Percentiles rank a stretch among this genome's conserved stretches.
Evolutionary conservation across 352 stramenopile species (phyloP).

Genomic region (Globisporangium canariense): DNA sequence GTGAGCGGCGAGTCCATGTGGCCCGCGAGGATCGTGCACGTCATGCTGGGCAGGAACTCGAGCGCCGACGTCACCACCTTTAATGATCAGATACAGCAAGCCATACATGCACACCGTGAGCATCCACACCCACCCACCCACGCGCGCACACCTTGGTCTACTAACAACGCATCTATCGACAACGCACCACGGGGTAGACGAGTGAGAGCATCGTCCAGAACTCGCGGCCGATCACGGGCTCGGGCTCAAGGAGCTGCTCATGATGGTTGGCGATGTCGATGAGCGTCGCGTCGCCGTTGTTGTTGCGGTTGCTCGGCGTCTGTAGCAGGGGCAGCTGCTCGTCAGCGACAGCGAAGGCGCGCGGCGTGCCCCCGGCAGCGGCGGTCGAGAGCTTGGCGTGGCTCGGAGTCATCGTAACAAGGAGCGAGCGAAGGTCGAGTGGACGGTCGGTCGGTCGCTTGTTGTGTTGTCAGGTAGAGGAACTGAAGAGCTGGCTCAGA

Average conservation of each 20-base stretch:
- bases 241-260: conserved; percentile 24
- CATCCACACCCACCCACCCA: not conserved
- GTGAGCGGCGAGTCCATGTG: conserved; percentile 56
- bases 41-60: conserved; percentile 51
- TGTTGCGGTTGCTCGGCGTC: not conserved
- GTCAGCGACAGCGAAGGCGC: not conserved
- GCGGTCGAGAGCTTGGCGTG: not conserved
- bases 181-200: conserved; percentile 25
- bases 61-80: conserved; percentile 34
- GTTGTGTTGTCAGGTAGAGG: not conserved
- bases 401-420: not conserved
- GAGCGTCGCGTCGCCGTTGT: conserved; percentile 11
- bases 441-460: too few relatives aligned
- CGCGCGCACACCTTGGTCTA: too few relatives aligned
- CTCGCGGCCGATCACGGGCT: conserved; percentile 19
- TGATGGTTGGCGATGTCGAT: conserved; percentile 18
- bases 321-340: conserved; percentile 2
- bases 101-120: not conserved
- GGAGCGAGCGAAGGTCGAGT: not conserved
- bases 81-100: not conserved
- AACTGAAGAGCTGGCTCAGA: not conserved
- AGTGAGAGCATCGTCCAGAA: conserved; percentile 21
- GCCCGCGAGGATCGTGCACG: conserved; percentile 53
- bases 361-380: not conserved
- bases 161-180: not conserved